Evolutionary conservation across 2,329 filamentous ascomycete genomes (phyloP).

Genomic region (Sclerotinia subarctica): DNA sequence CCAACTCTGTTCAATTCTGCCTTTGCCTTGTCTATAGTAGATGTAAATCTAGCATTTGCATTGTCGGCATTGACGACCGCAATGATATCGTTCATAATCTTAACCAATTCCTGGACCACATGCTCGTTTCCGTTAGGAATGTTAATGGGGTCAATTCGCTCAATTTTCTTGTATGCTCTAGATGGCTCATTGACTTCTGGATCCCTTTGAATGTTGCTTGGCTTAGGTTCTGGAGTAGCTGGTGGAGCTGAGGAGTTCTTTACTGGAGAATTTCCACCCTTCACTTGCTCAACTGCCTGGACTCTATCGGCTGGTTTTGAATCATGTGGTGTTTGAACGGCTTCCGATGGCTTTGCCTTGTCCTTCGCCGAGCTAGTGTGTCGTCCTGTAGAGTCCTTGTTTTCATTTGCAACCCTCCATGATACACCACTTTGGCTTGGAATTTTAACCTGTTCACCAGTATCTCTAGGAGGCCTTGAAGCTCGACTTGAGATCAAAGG

Average conservation of each 20-base stretch:
- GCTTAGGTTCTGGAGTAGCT: conserved; percentile 30
- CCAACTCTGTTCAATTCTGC: conserved; percentile 75
- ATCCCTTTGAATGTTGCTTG: conserved; percentile 40
- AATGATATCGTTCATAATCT: conserved; percentile 95
- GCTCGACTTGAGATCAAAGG: conserved; percentile 45
- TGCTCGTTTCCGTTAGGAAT: conserved; percentile 77
- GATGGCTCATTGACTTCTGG: conserved; percentile 67
- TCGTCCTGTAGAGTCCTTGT: conserved; percentile 50
- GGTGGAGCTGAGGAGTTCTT: conserved; percentile 24
- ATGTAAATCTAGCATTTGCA: conserved; percentile 71
- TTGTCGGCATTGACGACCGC: conserved; percentile 87
- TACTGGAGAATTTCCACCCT: conserved; percentile 38
- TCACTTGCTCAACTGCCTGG: conserved; percentile 39
- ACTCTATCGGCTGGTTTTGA: conserved; percentile 34
- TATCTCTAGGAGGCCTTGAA: conserved; percentile 43
- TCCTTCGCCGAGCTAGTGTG: conserved; percentile 55
- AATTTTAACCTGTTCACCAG: conserved; percentile 73
- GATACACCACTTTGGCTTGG: conserved; percentile 81
- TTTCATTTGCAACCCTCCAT: conserved; percentile 68
- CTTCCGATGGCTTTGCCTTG: conserved; percentile 30
- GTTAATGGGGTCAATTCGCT: conserved; percentile 74
- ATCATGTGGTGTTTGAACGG: conserved; percentile 35
- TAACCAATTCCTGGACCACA: conserved; percentile 87
- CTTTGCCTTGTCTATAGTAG: conserved; percentile 82
- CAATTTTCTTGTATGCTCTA: conserved; percentile 55